Percentiles rank a stretch among this genome's conserved stretches.
These are phyloP conservation scores for Phytophthora sojae DNA, from an alignment of 352 stramenopile species.

Conservation along the genomic window DNA sequence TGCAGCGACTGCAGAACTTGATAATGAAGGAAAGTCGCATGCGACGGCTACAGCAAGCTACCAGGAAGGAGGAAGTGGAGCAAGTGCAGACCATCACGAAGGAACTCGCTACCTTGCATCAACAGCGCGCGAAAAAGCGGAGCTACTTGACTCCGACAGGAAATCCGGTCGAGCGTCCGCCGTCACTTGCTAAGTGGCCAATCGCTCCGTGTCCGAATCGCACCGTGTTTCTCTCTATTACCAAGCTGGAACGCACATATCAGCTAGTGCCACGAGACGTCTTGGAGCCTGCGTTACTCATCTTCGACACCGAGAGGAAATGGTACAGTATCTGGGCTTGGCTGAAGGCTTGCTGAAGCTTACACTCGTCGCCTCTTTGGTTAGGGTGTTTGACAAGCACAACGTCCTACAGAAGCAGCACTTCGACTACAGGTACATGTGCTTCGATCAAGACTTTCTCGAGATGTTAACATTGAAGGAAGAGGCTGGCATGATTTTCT, in stretches of 20 bases:
- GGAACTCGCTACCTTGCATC: conserved; percentile 47
- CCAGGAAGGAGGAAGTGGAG: conserved; percentile 54
- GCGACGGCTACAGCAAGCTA: conserved; percentile 67
- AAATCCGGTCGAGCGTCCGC: conserved; percentile 37
- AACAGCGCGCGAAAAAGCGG: conserved; percentile 30
- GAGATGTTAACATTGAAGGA: conserved; percentile 82
- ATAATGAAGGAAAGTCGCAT: conserved; percentile 75
- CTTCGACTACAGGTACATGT: conserved; percentile 84
- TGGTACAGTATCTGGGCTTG: conserved; percentile 42
- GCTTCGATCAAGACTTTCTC: conserved; percentile 77
- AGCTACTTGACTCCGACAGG: conserved; percentile 26
- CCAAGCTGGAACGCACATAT: conserved; percentile 66
- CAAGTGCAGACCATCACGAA: conserved; percentile 67
- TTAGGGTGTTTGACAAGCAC: conserved; percentile 75
- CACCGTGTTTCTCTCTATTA: conserved; percentile 80
- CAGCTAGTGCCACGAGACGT: conserved; percentile 73
- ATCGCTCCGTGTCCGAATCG: conserved; percentile 57
- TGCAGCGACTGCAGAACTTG: conserved; percentile 64
- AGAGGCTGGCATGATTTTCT: conserved; percentile 74
- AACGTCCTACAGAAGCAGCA: conserved; percentile 69
- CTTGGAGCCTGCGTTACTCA: conserved; percentile 61
- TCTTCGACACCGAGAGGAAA: conserved; percentile 76
- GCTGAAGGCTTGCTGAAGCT: not conserved
- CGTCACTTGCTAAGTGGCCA: conserved; percentile 63
- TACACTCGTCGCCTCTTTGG: not conserved